Evolutionary conservation across 805 yeast genomes (phyloP), one percentile per base, ranked within the genome.

Genomic region (Saturnispora silvae): DNA sequence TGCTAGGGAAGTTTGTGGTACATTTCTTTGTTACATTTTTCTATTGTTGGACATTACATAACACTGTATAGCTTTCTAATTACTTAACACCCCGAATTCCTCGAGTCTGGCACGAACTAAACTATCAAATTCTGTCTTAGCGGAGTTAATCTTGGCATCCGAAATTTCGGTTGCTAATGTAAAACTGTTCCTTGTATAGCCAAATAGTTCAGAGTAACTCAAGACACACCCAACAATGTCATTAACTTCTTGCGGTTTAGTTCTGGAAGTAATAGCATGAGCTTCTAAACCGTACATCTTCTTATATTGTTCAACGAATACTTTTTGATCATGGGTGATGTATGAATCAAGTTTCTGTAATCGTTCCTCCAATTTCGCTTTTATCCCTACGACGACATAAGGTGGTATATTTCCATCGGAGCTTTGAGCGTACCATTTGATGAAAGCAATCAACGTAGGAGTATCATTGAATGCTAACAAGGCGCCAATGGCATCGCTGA

Each of bases 381-480:
- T 31, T 8, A 37, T 32, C 17, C 40, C 40, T 31, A 37, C 20
- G 3, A 27, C 35, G 5, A 28, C 22, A 10, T 37, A 31, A 14
- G 30, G 13, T 7, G 23, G n/a, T 20, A 37, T 5, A 14, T 14
- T 15, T 9, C n/a, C 10, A 20, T 25, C 28, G 17, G 28, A 31
- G 13, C 25, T 20, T 7, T 3, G 3, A n/a, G 24, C 27, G 20
- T 37, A 31, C 40, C 40, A 37, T 9, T 31, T 32, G 13, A 31
- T 18, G 20, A 37, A 37, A 13, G 40, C 40, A 31, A 37, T 37
- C 19, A 33, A 31, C 5, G 32, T 31, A 5, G 40, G 35, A 10
- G 25, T 16, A 33, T 55, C 60, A 9, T 56, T 52, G 37, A 43
- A 56, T 2, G 45, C 48, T 31, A 57, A 17, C 19, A 56, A 48